Percentiles rank a stretch among this genome's conserved stretches.
phyloP scores from a whole-genome alignment of 805 yeast genomes.

The Millerozyma acaciae region DNA sequence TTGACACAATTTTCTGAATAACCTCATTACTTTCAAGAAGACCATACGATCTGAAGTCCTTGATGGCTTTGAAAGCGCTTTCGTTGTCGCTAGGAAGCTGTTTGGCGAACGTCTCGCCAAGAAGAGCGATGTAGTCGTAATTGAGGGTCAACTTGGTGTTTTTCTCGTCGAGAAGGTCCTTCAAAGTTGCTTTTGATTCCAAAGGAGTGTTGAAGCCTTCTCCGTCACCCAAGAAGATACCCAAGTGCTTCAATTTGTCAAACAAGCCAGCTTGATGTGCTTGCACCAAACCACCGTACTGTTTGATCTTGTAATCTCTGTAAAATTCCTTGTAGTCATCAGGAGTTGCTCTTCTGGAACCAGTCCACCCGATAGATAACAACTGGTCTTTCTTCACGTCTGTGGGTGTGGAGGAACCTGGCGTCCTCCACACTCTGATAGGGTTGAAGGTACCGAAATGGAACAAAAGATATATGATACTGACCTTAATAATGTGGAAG shows the following conservation, averaged over 20 bases:
- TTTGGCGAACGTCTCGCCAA: conserved; percentile 47
- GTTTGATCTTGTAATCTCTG: conserved; percentile 59
- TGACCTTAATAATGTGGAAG: conserved; percentile 64
- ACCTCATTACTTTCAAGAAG: conserved; percentile 47
- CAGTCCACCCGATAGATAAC: conserved; percentile 87
- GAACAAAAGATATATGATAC: conserved; percentile 52
- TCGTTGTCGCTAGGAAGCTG: conserved; percentile 36
- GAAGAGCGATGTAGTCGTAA: conserved; percentile 51
- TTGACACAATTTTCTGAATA: conserved; percentile 34
- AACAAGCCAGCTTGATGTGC: conserved; percentile 76
- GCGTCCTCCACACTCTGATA: conserved; percentile 30
- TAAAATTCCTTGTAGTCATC: conserved; percentile 68
- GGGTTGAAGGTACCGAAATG: conserved; percentile 81
- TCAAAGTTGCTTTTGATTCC: conserved; percentile 34
- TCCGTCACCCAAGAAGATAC: conserved; percentile 61
- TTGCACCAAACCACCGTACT: conserved; percentile 69
- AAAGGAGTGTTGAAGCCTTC: conserved; percentile 78
- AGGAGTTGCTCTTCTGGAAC: conserved; percentile 67
- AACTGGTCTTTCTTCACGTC: conserved; percentile 53
- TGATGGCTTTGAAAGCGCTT: conserved; percentile 43
- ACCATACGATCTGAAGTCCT: conserved; percentile 66
- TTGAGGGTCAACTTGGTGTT: conserved; percentile 48
- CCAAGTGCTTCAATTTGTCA: conserved; percentile 52
- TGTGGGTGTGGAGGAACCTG: conserved; percentile 22
- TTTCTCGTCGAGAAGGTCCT: conserved; percentile 29